Base-by-base conservation (phyloP, 768 basidiomycete genomes). In the Suillus discolor region DNA sequence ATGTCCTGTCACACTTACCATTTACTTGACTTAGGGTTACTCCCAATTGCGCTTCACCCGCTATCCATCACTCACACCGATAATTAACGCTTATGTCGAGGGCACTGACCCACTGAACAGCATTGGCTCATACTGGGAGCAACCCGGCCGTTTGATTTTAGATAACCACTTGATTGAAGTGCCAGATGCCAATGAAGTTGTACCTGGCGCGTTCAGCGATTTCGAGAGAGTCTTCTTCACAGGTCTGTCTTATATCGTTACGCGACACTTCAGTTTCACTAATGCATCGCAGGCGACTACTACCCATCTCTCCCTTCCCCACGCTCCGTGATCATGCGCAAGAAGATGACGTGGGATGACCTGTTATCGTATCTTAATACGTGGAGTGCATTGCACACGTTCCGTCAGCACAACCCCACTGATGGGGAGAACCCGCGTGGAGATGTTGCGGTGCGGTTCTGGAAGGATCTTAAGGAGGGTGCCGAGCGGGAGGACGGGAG, bases 101-200 rank as follows among this genome's bases (percentile, higher is more conserved):
- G 88, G 89, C 0, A 76, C 71, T 5, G 84, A 89, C 69, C 81
- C 81, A 3, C 61, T 65, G 2, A 81, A 78, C n/a, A 85, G 85
- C 38, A 71, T 91, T 25, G 92, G 92, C 2, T 83, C 86, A 3
- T 84, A 92, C 72, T 94, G 92, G 83, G 84, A 93, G 70, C 86
- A 88, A 49, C 93, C 93, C 0, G 93, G 93, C 15, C 83, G 93
- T 15, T 83, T 83, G 0, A 87, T 93, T 66, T 81, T 94, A 25
- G 89, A 91, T 69, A 82, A 84, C n/a, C 85, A 91, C 71, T 82
- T 94, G 1, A 79, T 86, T 4, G 86, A 87, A 57, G 84, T 94
- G 23, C 90, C 89, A 0, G 81, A 83, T 61, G 86, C 87, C 23
- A 73, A 73, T 1, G 65, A 68, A 20, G 67, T 81, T 53, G 67